Evolutionary conservation across 225 moss, liverwort and hornwort genomes (phyloP).

Genomic region (Physcomitrium patens): DNA sequence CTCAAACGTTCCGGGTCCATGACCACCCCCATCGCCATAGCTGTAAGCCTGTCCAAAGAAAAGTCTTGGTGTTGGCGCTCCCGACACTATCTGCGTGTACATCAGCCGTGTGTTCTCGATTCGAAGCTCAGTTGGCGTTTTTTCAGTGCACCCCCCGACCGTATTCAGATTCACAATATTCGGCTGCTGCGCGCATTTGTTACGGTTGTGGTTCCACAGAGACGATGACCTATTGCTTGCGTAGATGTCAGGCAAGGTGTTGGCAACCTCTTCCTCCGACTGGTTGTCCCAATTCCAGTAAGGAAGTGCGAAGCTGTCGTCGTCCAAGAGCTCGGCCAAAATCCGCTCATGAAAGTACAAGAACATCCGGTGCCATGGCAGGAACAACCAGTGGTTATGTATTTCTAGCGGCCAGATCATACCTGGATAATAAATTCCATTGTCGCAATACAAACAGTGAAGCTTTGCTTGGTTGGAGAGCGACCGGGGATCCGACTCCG

Average conservation of each 20-base stretch:
- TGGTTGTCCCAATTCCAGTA: conserved; percentile 71
- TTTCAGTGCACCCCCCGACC: conserved; percentile 33
- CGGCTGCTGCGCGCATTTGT: conserved; percentile 34
- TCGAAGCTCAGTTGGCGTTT: conserved; percentile 19
- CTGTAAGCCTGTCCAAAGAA: conserved; percentile 42
- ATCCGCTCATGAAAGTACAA: conserved; percentile 63
- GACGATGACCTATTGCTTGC: conserved; percentile 27
- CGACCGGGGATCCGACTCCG: conserved; percentile 45
- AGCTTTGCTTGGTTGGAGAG: conserved; percentile 41
- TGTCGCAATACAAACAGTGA: conserved; percentile 60
- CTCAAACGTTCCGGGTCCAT: conserved; percentile 35
- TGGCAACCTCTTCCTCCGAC: conserved; percentile 17
- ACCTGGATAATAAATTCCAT: conserved; percentile 34
- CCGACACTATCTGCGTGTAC: conserved; percentile 44
- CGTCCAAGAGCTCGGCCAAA: conserved; percentile 42
- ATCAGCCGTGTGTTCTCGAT: conserved; percentile 28
- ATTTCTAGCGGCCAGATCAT: conserved; percentile 51
- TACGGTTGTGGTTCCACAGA: conserved; percentile 36
- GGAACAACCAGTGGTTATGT: conserved; percentile 55
- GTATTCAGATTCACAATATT: conserved; percentile 27
- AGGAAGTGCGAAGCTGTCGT: conserved; percentile 49
- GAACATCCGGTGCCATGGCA: conserved; percentile 58
- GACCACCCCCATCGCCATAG: conserved; percentile 34
- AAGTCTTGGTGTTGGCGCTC: conserved; percentile 24
- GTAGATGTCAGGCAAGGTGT: conserved; percentile 25